Evolutionary conservation across 2,329 filamentous ascomycete species (phyloP), one percentile per base, ranked within the genome.

Genomic region (Mollisiaceae sp.): DNA sequence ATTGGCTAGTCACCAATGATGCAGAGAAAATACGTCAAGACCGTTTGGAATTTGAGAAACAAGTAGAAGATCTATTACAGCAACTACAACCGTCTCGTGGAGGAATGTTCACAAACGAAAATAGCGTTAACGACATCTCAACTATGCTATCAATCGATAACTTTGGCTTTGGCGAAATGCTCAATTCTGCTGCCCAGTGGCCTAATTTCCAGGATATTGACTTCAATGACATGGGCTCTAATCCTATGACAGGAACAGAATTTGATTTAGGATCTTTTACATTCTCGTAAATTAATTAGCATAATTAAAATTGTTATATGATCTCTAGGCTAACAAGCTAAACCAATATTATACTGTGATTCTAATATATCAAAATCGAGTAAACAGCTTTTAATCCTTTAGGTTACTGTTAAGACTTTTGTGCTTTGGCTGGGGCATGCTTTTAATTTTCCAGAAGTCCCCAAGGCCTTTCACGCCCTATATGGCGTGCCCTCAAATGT

Each of bases 1-100:
- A 73, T 39, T 75, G 67, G 70, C 66, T 71, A 9, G 71, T 70
- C 14, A 59, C 70, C 38, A 60, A 64, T 36, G 54, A 52, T 15
- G 35, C 60, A 22, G 43, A 63, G 15, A 56, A 54, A 36, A 60
- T n/a, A n/a, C n/a, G n/a, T n/a, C n/a, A n/a, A n/a, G n/a, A 57
- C 22, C 24, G 54, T 20, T 1, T 63, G 15, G 61, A 24, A n/a
- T 58, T 63, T 35, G 61, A 63, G n/a, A 63, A 63, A 47, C 61
- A 63, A 45, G 54, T 63, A 14, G 38, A 63, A 24, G 54, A 59
- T 54, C 45, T 66, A 20, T 45, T 60, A n/a, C 60, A 59, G 35
- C 52, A 57, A 32, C 22, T 62, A 18, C 64, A 62, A 24, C 55
- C 52, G 36, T 27, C 57, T 9, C 20, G 39, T 45, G 59, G 45